Conservation (phyloP, 2,329 filamentous ascomycete species). For the Bisporella sp. region DNA sequence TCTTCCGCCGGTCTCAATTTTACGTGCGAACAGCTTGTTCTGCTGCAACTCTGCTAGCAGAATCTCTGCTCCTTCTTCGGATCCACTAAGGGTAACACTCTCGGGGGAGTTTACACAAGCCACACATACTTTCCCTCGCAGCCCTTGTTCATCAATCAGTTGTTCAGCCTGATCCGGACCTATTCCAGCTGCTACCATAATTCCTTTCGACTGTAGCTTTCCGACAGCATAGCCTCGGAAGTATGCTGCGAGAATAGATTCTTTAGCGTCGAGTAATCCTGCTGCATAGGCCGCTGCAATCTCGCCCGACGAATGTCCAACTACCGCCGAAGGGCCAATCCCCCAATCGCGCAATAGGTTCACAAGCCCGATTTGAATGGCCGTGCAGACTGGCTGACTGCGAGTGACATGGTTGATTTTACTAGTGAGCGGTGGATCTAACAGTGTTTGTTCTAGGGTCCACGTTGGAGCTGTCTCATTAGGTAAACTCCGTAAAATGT, state of each 20-base stretch:
- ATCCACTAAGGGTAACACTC: conserved; percentile 20
- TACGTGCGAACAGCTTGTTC: conserved; percentile 9
- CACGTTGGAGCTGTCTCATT: too few relatives aligned
- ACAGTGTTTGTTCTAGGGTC: too few relatives aligned
- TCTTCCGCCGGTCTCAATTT: conserved; percentile 5
- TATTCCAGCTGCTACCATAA: conserved; percentile 15
- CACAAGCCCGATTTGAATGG: conserved; percentile 38
- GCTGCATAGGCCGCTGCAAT: conserved; percentile 39
- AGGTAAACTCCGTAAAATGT: too few relatives aligned
- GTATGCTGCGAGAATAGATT: conserved; percentile 39
- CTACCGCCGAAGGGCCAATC: conserved; percentile 30
- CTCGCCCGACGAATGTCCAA: conserved; percentile 41
- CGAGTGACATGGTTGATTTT: too few relatives aligned
- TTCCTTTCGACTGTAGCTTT: conserved; percentile 16
- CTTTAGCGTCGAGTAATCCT: conserved; percentile 24
- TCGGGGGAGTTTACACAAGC: conserved; percentile 19
- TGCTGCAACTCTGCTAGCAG: conserved; percentile 5
- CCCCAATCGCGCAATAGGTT: conserved; percentile 35
- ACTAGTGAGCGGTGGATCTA: too few relatives aligned
- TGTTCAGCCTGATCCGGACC: conserved; percentile 1
- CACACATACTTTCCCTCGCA: conserved; percentile 13
- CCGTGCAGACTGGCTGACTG: conserved; percentile 27
- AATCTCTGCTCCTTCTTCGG: conserved; percentile 2
- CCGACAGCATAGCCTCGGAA: conserved; percentile 15
- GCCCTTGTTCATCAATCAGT: neutral